Evolutionary conservation across 2,329 filamentous ascomycete genomes (phyloP).

Genomic region (Aspergillus latus): DNA sequence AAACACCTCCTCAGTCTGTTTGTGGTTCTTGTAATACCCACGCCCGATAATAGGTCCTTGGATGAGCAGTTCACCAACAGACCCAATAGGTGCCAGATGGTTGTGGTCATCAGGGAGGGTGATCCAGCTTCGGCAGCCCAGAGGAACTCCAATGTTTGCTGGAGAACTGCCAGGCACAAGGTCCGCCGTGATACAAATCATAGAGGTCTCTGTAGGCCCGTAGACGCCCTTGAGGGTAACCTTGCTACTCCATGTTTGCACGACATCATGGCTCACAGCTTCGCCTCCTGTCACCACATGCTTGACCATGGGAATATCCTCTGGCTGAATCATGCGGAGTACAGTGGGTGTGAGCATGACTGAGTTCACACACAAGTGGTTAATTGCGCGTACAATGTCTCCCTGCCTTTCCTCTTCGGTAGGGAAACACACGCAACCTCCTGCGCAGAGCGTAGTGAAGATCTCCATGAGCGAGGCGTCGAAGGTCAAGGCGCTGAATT

Average conservation of each 20-base stretch:
- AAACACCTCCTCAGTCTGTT: too few species aligned
- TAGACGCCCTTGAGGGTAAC: too few species aligned
- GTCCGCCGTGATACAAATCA: too few species aligned
- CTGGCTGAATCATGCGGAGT: not conserved
- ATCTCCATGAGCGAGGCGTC: not conserved
- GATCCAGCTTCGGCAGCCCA: slow-evolving; percentile 6
- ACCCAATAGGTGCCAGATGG: slow-evolving; percentile 15
- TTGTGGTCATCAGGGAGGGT: not conserved
- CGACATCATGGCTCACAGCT: too few species aligned
- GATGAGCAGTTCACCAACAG: slow-evolving; percentile 15
- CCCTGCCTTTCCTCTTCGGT: not conserved
- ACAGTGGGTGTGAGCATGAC: not conserved
- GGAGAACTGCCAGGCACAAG: not conserved
- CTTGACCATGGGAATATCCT: too few species aligned
- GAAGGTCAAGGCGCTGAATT: not conserved
- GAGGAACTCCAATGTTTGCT: not conserved
- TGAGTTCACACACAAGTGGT: not conserved
- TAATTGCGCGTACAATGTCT: not conserved
- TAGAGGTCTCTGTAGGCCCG: too few species aligned
- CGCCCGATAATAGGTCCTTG: slow-evolving; percentile 20
- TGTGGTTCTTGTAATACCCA: slow-evolving; percentile 38
- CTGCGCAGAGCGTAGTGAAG: not conserved
- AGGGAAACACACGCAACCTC: not conserved
- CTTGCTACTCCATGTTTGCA: too few species aligned
- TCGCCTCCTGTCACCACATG: too few species aligned